Evolutionary conservation across 495 filamentous ascomycete genomes (phyloP).

Genomic region (Neurospora sp.): DNA sequence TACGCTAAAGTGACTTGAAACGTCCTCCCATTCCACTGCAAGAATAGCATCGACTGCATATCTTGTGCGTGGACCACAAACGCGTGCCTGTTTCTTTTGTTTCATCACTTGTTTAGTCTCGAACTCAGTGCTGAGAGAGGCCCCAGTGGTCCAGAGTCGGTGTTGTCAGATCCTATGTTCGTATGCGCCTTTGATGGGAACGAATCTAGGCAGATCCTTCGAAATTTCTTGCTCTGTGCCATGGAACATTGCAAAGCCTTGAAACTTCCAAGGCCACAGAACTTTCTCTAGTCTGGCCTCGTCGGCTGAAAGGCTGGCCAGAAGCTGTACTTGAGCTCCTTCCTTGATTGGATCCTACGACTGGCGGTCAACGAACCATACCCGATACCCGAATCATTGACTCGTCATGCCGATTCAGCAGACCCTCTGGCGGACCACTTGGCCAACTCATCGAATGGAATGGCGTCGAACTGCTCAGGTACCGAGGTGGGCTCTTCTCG

Average conservation of each 20-base stretch:
- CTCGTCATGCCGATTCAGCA: not conserved
- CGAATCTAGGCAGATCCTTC: not conserved
- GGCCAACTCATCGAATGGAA: conserved; percentile 1
- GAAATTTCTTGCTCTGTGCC: not conserved
- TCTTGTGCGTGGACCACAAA: not conserved
- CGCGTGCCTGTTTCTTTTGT: conserved; percentile 1
- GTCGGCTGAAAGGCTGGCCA: conserved; percentile 1
- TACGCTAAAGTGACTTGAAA: not conserved
- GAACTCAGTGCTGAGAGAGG: conserved; percentile 3
- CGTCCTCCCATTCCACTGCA: not conserved
- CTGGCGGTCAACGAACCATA: conserved; percentile 7
- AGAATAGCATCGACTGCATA: not conserved
- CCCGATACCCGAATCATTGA: not conserved
- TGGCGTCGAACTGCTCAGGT: not conserved
- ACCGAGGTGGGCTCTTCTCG: not conserved
- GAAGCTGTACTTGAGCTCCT: not conserved
- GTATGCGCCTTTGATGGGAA: not conserved
- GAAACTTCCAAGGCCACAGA: not conserved
- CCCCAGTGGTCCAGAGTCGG: conserved; percentile 4
- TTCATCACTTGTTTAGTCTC: conserved; percentile 1
- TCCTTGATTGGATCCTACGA: conserved; percentile 2
- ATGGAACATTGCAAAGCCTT: not conserved
- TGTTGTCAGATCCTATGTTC: conserved; percentile 7
- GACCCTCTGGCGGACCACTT: conserved; percentile 4
- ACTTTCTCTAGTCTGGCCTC: not conserved